Base-by-base conservation (phyloP, 2,329 filamentous ascomycete species). In the Periconia sp. region DNA sequence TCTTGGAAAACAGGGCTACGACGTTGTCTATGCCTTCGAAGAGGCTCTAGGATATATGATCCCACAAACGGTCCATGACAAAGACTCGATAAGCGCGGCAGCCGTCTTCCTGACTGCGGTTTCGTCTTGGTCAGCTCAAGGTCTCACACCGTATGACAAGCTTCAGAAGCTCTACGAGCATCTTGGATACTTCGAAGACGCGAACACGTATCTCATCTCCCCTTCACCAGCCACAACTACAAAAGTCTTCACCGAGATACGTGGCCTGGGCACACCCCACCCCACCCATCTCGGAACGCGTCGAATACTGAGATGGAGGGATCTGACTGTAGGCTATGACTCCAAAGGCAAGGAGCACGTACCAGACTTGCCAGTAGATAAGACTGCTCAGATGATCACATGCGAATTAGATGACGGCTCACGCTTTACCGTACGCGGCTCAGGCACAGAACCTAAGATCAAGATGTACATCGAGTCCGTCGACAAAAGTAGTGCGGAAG, bases 21-120 rank as follows among this genome's bases (percentile, higher is more conserved):
- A 75, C 16, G 75, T 80, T 1, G 69, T 75, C 0, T 85, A 79
- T 56, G 82, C 82, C 1, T 86, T 82, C 52, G 83, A 86, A 64
- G 83, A 86, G 66, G 83, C 83, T 6, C 76, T 86, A 16, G 83
- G 83, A 1, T 86, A 84, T 63, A 86, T 86, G 83, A 83, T 86
- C 40, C 75, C 82, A 0, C 67, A 74, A 6, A 78, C 85, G 1
- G 82, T 82, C 26, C 78, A 81, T 52, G 83, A 86, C 65, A 86
- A 86, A 56, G 83, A 86, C 60, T 83, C 82, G 3, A 78, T 86
- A 42, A 76, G 80, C 5, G 82, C 82, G 2, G 80, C 82, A 3
- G 74, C 78, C 9, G 72, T 84, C 12, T 86, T 86, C 59, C 66
- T 86, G 4, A 75, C 75, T 10, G 81, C 80, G 1, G 73, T 76